These are phyloP conservation scores for Aspergillus fumigatus DNA, from an alignment of 2,329 filamentous ascomycete species.

Conservation along the genomic window DNA sequence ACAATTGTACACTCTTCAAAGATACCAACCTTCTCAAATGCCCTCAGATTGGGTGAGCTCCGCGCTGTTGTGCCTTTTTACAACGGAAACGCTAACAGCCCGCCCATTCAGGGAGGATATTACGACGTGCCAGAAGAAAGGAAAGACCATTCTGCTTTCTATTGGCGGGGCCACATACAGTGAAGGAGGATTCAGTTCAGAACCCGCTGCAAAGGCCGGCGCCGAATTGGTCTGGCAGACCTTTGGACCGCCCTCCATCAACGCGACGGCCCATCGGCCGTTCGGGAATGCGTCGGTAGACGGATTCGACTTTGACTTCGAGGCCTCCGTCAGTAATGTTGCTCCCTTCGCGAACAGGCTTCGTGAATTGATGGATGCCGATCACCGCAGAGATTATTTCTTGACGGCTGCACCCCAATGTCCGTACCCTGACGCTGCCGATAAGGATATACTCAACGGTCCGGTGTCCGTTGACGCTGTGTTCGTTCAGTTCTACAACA, in stretches of 20 bases:
- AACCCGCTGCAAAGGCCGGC: slow-evolving; percentile 48
- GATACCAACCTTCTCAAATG: slow-evolving; percentile 59
- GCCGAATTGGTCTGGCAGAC: slow-evolving; percentile 65
- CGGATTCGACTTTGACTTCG: slow-evolving; percentile 75
- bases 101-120: slow-evolving; percentile 40
- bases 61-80: not conserved
- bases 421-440: slow-evolving; percentile 58
- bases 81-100: not conserved
- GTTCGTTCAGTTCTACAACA: slow-evolving; percentile 66
- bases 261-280: slow-evolving; percentile 52
- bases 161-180: slow-evolving; percentile 67
- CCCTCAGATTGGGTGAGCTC: slow-evolving; percentile 58
- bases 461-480: slow-evolving; percentile 56
- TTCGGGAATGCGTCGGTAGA: slow-evolving; percentile 64
- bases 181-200: slow-evolving; percentile 61
- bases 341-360: slow-evolving; percentile 57
- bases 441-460: slow-evolving; percentile 53
- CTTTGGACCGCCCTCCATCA: slow-evolving; percentile 56
- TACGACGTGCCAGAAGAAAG: slow-evolving; percentile 56
- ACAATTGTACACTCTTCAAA: slow-evolving; percentile 56
- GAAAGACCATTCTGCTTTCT: slow-evolving; percentile 69
- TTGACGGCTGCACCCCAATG: slow-evolving; percentile 66
- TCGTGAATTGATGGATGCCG: slow-evolving; percentile 51
- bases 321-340: slow-evolving; percentile 57
- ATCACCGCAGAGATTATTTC: slow-evolving; percentile 51